These are phyloP conservation scores for Penicillium desertorum DNA, from an alignment of 495 filamentous ascomycete species.

Conservation along the genomic window DNA sequence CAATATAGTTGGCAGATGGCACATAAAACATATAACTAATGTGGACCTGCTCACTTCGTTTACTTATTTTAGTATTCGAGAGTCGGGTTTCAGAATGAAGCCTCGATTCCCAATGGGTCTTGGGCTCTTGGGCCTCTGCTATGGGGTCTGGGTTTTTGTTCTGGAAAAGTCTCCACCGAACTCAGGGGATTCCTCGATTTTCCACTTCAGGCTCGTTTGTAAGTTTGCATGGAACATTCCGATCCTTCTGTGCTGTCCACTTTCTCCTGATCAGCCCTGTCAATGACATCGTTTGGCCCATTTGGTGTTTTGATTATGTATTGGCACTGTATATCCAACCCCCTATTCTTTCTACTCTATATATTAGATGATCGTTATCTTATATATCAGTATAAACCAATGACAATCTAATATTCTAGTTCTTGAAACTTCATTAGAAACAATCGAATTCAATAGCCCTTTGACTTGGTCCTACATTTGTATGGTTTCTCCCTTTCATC, in stretches of 20 bases:
- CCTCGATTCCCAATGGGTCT: neutral
- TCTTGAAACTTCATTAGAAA: slow-evolving; percentile 6
- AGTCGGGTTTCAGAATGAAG: neutral
- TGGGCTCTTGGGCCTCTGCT: neutral
- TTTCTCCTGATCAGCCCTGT: slow-evolving; percentile 17
- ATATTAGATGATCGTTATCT: slow-evolving; percentile 6
- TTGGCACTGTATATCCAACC: neutral
- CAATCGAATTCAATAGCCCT: slow-evolving; percentile 12
- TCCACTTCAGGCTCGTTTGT: slow-evolving; percentile 24
- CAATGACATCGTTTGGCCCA: slow-evolving; percentile 1
- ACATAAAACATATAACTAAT: too few species aligned
- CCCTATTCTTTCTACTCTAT: slow-evolving; percentile 1
- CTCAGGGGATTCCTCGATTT: slow-evolving; percentile 17
- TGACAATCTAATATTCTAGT: neutral
- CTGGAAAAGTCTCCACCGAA: slow-evolving; percentile 12
- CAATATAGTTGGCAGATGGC: too few species aligned
- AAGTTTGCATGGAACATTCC: slow-evolving; percentile 8
- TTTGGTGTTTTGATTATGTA: neutral
- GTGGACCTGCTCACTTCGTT: too few species aligned
- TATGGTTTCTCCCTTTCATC: slow-evolving; percentile 11
- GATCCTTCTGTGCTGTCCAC: slow-evolving; percentile 5
- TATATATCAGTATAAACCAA: neutral
- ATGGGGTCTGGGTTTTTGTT: slow-evolving; percentile 8
- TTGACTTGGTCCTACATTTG: slow-evolving; percentile 1
- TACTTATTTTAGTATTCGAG: too few species aligned